Evolutionary conservation across 176 grass and related monocot species (phyloP).

Genomic region (Zea luxurians): DNA sequence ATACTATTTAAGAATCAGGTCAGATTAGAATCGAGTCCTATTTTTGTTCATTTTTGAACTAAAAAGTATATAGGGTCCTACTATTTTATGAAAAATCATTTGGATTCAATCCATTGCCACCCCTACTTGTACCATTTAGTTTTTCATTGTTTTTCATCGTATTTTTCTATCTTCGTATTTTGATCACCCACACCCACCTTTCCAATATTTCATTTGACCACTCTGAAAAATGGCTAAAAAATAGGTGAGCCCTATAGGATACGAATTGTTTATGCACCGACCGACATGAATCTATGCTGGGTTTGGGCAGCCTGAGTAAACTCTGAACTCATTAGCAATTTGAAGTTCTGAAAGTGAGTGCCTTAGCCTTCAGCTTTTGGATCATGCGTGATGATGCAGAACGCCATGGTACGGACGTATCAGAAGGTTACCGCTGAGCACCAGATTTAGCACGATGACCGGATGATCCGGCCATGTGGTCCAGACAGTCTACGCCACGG

Average conservation of each 20-base stretch:
- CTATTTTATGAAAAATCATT: too few species aligned
- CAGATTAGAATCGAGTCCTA: too few species aligned
- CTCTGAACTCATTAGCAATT: constrained; percentile 13
- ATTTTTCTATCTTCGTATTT: neutral
- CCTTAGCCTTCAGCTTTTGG: neutral
- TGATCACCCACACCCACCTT: neutral
- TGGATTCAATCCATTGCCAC: too few species aligned
- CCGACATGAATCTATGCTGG: neutral
- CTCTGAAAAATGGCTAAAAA: neutral
- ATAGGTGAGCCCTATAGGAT: neutral
- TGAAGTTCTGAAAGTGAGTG: constrained; percentile 2
- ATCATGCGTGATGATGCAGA: constrained; percentile 9
- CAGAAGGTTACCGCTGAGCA: neutral
- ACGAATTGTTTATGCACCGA: neutral
- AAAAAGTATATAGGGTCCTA: too few species aligned
- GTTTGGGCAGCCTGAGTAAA: neutral
- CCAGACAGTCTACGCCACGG: too few species aligned
- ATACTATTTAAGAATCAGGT: too few species aligned
- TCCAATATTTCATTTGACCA: neutral
- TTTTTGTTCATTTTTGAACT: too few species aligned
- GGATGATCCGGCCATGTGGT: too few species aligned
- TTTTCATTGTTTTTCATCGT: neutral
- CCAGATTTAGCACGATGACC: too few species aligned
- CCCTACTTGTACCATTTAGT: neutral
- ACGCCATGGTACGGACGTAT: neutral